These are phyloP conservation scores for Saccharomyces kudriavzevii DNA, from an alignment of 805 yeast genomes.

Conservation along the genomic window DNA sequence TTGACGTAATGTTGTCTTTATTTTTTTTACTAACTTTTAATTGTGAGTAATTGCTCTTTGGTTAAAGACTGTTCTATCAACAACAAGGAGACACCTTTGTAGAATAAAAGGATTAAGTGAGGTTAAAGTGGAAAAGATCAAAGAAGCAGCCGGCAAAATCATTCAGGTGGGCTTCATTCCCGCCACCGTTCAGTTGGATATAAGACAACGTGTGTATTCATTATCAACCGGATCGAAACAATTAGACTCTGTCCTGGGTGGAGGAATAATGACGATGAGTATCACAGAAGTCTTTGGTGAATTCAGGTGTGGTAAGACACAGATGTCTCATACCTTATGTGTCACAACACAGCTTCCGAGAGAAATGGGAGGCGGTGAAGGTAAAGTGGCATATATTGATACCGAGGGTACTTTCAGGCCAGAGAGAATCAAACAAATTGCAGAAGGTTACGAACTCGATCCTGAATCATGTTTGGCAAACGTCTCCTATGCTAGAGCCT, in stretches of 20 bases:
- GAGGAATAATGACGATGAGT: constrained; percentile 70
- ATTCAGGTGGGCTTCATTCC: constrained; percentile 64
- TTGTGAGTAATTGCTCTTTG: not conserved
- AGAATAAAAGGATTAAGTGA: constrained; percentile 68
- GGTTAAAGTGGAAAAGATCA: constrained; percentile 68
- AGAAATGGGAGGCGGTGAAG: constrained; percentile 70
- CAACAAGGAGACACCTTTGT: constrained; percentile 56
- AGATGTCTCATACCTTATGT: constrained; percentile 68
- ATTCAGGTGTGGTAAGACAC: constrained; percentile 77
- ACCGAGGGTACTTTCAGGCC: constrained; percentile 81
- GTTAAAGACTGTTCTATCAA: constrained; percentile 42
- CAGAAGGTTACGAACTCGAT: constrained; percentile 60
- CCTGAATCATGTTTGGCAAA: constrained; percentile 63
- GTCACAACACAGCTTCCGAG: constrained; percentile 68
- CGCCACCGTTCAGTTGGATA: constrained; percentile 59
- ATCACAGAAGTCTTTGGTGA: constrained; percentile 77
- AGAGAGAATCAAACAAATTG: constrained; percentile 55
- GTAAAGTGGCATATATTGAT: constrained; percentile 70
- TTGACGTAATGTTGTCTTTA: not conserved
- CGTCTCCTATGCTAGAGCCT: constrained; percentile 67
- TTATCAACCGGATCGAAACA: constrained; percentile 67
- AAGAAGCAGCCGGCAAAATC: constrained; percentile 62
- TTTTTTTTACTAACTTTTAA: not conserved
- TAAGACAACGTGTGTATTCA: constrained; percentile 54
- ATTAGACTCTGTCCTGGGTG: constrained; percentile 61